Base-by-base conservation (phyloP, 2,329 filamentous ascomycete genomes). In the Beauveria australis region DNA sequence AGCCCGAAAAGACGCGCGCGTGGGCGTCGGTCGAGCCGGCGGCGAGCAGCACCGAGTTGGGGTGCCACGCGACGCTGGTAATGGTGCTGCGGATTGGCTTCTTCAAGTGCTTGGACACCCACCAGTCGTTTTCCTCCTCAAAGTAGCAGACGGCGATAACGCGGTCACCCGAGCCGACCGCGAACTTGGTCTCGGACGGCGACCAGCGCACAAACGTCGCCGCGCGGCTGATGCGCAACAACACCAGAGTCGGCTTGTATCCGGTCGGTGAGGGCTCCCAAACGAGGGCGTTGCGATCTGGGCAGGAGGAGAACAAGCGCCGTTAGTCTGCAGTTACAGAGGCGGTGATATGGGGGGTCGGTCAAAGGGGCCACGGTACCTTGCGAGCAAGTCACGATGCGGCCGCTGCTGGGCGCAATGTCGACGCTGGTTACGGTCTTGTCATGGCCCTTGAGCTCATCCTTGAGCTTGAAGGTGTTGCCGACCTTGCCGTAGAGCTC, bases 51-150 rank as follows among this genome's bases (percentile, higher is more conserved):
- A 99, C 94, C 10, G 90, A 95, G 81, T 99, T 99, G 41, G 94
- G 94, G 75, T 99, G 94, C 94, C 94, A 99, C 61, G 89, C 88
- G 49, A 99, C 86, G 18, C 89, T 92, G 60, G 94, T 97, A 69
- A 99, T 93, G 61, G 94, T 99, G 73, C 92, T 96, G 67, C 93
- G 89, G 69, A 99, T 96, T 22, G 94, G 94, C 83, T 97, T 99
- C 85, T 97, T 97, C 71, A 99, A 78, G 77, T 99, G 94, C 82
- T 99, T 99, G 43, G 92, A 97, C 47, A 99, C 93, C 94, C 94
- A 99, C 94, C 94, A 99, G 79, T 99, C 92, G 76, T 99, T 97
- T 76, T 99, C 94, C 74, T 96, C 91, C 72, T 99, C 94, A 69
- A 99, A 99, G 79, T 97, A 97, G 81, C 94, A 99, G 67, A 97